Evolutionary conservation across 257 asterid genomes (phyloP).

Genomic region (Apocynum venetum): DNA sequence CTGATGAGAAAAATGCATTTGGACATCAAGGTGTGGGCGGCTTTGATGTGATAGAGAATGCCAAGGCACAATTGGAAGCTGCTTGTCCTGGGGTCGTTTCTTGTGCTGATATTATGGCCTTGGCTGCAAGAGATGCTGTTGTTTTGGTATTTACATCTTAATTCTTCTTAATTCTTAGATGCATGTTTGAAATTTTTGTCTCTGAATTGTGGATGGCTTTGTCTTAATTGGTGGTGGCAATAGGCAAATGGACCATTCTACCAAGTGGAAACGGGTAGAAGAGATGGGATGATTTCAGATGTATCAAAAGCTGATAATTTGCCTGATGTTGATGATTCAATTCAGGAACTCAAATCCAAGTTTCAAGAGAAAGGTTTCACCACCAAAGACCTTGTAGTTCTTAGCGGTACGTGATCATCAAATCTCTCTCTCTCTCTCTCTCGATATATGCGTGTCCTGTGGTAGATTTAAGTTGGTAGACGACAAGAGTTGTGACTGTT

Average conservation of each 20-base stretch:
- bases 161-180: too few species aligned
- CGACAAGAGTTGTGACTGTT: conserved; percentile 10
- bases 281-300: conserved; percentile 64
- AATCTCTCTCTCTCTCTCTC: conserved; percentile 8
- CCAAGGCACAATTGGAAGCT: conserved; percentile 50
- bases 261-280: conserved; percentile 68
- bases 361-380: conserved; percentile 57
- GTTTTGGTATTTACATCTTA: conserved; percentile 33
- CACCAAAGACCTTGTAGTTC: conserved; percentile 61
- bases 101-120: conserved; percentile 73
- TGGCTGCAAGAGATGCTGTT: conserved; percentile 88
- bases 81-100: conserved; percentile 63
- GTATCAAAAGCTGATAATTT: conserved; percentile 35
- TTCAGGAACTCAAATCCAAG: conserved; percentile 47
- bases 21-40: conserved; percentile 81
- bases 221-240: not conserved
- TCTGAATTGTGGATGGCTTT: not conserved
- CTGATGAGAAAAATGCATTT: conserved; percentile 50
- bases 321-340: conserved; percentile 69
- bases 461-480: conserved; percentile 28
- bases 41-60: conserved; percentile 61
- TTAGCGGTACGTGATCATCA: conserved; percentile 38
- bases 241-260: conserved; percentile 65
- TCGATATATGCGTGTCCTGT: conserved; percentile 30
- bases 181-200: not conserved